These are phyloP conservation scores for Paracorniculantispora psalliotae DNA, from an alignment of 2,329 filamentous ascomycete species.

Conservation along the genomic window DNA sequence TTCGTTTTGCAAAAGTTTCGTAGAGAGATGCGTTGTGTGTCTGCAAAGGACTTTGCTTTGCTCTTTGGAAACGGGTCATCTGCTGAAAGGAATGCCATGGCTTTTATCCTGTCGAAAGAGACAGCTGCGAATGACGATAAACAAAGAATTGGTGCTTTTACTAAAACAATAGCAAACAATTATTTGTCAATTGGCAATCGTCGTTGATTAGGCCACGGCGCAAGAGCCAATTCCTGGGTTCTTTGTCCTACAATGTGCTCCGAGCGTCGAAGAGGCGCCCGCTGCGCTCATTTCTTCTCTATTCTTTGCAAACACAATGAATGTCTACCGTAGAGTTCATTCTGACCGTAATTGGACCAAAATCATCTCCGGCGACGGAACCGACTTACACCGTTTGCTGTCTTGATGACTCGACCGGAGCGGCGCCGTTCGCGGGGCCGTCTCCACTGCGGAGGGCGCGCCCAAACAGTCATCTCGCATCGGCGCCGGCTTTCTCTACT, in stretches of 20 bases:
- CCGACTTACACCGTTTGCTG: background rate
- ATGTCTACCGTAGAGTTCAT: no score
- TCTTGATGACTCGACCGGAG: background rate
- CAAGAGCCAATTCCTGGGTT: background rate
- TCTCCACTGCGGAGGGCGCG: constrained; percentile 7
- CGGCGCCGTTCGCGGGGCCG: background rate
- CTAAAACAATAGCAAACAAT: background rate
- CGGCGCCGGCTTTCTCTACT: background rate
- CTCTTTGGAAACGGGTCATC: background rate
- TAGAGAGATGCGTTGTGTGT: background rate
- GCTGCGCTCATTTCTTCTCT: background rate
- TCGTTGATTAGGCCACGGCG: background rate
- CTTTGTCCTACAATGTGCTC: background rate
- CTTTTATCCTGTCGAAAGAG: background rate
- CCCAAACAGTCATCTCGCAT: background rate
- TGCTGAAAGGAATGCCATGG: background rate
- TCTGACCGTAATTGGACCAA: no score
- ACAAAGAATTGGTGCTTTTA: background rate
- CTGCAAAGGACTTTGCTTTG: background rate
- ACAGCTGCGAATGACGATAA: background rate
- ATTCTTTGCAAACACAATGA: no score
- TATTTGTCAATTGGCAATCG: background rate
- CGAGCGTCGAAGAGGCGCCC: background rate
- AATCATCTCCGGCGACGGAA: background rate
- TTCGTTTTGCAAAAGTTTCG: background rate